phyloP scores from a whole-genome alignment of 768 basidiomycete species.

The Mycena crocata region DNA sequence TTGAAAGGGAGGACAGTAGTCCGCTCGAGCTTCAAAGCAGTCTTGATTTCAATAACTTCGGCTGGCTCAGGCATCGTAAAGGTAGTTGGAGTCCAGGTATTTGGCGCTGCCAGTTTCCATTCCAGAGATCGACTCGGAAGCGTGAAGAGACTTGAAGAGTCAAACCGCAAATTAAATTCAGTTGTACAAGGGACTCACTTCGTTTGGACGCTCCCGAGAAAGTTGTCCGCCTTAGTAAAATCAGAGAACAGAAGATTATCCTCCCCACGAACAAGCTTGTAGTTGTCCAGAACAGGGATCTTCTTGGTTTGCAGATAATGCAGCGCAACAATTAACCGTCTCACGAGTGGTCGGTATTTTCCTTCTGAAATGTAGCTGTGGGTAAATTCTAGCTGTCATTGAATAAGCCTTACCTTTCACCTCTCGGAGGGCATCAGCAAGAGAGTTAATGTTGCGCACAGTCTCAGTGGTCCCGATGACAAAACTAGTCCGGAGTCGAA shows the following conservation, averaged over 20 bases:
- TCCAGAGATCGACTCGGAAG: background rate
- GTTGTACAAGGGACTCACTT: background rate
- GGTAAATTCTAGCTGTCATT: background rate
- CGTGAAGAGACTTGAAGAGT: background rate
- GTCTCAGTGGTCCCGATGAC: background rate
- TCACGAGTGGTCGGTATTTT: background rate
- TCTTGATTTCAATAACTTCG: background rate
- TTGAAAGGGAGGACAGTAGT: background rate
- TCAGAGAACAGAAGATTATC: background rate
- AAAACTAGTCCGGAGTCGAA: background rate
- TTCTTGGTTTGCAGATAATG: background rate
- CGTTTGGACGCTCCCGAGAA: background rate
- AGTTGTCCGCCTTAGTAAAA: background rate
- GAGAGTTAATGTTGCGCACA: background rate
- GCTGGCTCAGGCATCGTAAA: background rate
- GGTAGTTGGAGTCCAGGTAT: too few species aligned
- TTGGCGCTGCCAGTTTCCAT: background rate
- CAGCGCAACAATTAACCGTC: background rate
- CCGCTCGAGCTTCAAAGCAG: background rate
- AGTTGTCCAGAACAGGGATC: background rate
- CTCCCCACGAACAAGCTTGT: background rate
- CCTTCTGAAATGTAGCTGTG: background rate
- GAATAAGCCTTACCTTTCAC: background rate
- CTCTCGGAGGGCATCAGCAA: background rate
- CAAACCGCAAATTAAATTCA: too few species aligned